Base-by-base conservation (phyloP, 1,284 basidiomycete species). In the Wolfiporia cocos region DNA sequence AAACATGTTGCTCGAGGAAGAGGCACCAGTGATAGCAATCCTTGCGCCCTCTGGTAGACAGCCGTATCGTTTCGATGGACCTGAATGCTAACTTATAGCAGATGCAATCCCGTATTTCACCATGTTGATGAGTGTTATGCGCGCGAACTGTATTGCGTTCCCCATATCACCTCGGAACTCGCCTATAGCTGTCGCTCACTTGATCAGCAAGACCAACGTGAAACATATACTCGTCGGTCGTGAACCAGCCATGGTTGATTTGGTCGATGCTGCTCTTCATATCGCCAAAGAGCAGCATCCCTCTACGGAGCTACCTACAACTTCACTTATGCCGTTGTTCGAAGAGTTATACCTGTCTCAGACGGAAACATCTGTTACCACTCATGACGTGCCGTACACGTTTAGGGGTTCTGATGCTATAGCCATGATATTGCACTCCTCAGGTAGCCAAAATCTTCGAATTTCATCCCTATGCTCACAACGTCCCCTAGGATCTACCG, bases 151-250 rank as follows among this genome's bases (percentile, higher is more conserved):
- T 42, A 40, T 39, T 1, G 49, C 50, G 3, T 69, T 69, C 44
- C 57, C 60, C 0, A 56, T 69, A 21, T 69, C 68, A 0, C 57
- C 64, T 1, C 56, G 67, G 21, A 68, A 69, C 42, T 67, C 66
- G 2, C 48, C 57, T 14, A 43, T 50, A 2, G 66, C 61, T 0
- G 47, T 68, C 3, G 61, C 56, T 1, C 52, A 69, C 48, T 52
- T 69, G 6, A 48, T 68, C 17, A 41, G 39, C 12, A 53, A 56
- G 37, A 59, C 54, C 11, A 44, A 43, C 3, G 53, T 52, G 17
- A 30, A 26, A 0, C 49, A 61, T 32, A 20, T 68, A 5, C 51
- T 64, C 23, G 54, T 62, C 9, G 52, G 57, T 21, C 17, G 37
- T 11, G 61, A 62, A 21, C 37, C 43, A 4, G 32, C 53, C 2